A percentile compares a stretch with the other conserved stretches of the same genome.
Evolutionary conservation across 169 alveolate genomes (phyloP).

Genomic region (Cryptosporidium canis): DNA sequence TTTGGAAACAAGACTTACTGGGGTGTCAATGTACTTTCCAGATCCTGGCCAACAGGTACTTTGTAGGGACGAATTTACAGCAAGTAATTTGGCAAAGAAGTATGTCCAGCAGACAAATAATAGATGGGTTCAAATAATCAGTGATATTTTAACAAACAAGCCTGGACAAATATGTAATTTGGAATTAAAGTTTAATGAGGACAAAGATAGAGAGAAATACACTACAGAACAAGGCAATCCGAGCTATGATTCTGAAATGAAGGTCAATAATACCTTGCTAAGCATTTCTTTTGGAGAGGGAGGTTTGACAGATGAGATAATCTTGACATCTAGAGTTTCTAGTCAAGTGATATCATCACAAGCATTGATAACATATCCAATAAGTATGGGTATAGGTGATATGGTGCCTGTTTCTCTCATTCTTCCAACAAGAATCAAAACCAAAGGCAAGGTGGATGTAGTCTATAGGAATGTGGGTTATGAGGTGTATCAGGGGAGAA

Average conservation of each 20-base stretch:
- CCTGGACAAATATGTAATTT: conserved; percentile 54
- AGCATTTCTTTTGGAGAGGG: not conserved
- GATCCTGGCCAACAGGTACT: conserved; percentile 72
- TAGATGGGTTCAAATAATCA: conserved; percentile 43
- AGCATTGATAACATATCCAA: conserved; percentile 47
- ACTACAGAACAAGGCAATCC: not conserved
- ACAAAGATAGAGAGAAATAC: not conserved
- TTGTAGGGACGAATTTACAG: conserved; percentile 20
- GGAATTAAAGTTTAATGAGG: not conserved
- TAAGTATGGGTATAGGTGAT: not conserved
- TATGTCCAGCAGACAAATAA: conserved; percentile 10
- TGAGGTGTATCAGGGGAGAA: not conserved
- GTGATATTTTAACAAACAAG: conserved; percentile 30
- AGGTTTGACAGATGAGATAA: not conserved
- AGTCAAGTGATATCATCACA: conserved; percentile 14
- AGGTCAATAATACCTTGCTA: not conserved
- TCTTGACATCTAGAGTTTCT: conserved; percentile 9
- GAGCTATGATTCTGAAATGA: not conserved
- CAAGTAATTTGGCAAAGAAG: conserved; percentile 16
- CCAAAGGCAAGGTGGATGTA: not conserved
- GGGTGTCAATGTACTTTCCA: conserved; percentile 77
- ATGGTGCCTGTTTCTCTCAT: conserved; percentile 22
- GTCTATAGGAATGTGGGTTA: not conserved
- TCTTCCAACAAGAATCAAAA: conserved; percentile 14
- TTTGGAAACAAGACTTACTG: conserved; percentile 71